Conservation (phyloP, 805 yeast species). For the Starmera quercuum region DNA sequence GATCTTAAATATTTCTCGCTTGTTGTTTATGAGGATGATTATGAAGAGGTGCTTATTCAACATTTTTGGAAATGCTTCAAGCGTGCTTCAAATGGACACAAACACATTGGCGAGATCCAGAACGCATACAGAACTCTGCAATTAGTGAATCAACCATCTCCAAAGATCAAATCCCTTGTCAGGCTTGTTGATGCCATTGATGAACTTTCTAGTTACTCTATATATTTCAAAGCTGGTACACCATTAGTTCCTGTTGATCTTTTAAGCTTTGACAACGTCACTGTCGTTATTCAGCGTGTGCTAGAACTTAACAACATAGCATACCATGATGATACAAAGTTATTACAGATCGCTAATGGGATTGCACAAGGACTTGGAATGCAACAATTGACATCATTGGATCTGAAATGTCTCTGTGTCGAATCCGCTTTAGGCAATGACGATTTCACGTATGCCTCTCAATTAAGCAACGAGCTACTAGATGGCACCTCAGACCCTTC, state of each 20-base stretch:
- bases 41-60: conserved; percentile 15
- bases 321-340: conserved; percentile 35
- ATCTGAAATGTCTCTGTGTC: conserved; percentile 43
- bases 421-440: conserved; percentile 58
- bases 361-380: conserved; percentile 32
- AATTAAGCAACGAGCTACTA: conserved; percentile 31
- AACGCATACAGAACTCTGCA: conserved; percentile 24
- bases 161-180: conserved; percentile 9
- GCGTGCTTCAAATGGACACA: conserved; percentile 33
- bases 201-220: conserved; percentile 20
- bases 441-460: conserved; percentile 54
- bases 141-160: conserved; percentile 10
- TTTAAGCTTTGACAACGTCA: conserved; percentile 24
- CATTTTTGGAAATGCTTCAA: conserved; percentile 36
- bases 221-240: conserved; percentile 23
- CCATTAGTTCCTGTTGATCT: conserved; percentile 33
- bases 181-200: conserved; percentile 19
- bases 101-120: conserved; percentile 29
- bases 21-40: conserved; percentile 7
- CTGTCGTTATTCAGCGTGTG: conserved; percentile 31
- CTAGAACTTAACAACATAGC: conserved; percentile 48
- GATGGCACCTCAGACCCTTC: conserved; percentile 15
- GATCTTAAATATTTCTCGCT: conserved; percentile 21
- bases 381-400: conserved; percentile 4
- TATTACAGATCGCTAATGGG: conserved; percentile 33